Evolutionary conservation across 768 basidiomycete genomes (phyloP), one percentile per base, ranked within the genome.

Genomic region (Mycena rebaudengoi): DNA sequence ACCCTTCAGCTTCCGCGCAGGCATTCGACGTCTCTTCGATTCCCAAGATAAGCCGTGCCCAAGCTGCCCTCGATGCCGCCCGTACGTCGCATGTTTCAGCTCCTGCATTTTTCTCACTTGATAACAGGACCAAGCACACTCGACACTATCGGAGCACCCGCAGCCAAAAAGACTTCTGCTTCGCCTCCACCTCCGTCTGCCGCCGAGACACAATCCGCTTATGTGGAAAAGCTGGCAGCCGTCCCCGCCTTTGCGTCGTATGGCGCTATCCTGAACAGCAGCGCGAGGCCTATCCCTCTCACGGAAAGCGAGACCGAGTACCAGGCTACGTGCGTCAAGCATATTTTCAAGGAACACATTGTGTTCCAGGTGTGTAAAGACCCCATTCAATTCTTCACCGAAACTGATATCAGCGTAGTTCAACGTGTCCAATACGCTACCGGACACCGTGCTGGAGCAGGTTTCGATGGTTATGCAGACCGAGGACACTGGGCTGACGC

Each of bases 221-320:
- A 97, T 76, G 87, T 85, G 2, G 85, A 91, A 66, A 95, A 98
- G 72, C 88, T 99, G 7, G 80, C 88, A 2, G 91, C 91, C 54
- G 89, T 99, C 26, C 90, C 96, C 21, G 94, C 98, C 71, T 87
- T 99, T 62, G 86, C 85, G 5, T 79, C 83, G 8, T 99, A 97
- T 75, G 98, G 98, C 11, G 76, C 91, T 49, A 88, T 98, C 51
- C 83, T 96, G 73, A 95, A 91, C 78, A 98, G 95, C 83, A 93
- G 88, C 66, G 66, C 85, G 35, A 93, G 89, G 68, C 89, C 91
- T 12, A 79, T 85, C 23, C 92, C 91, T 65, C 88, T 99, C 60
- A 99, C 98, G 14, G 98, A 99, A 79, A 92, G 87, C 71, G 98
- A 98, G 79, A 99, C 96, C 5, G 98, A 99, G 79, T 99, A 99